These are phyloP conservation scores for Boletus patriciae DNA, from an alignment of 768 basidiomycete genomes.

Conservation along the genomic window DNA sequence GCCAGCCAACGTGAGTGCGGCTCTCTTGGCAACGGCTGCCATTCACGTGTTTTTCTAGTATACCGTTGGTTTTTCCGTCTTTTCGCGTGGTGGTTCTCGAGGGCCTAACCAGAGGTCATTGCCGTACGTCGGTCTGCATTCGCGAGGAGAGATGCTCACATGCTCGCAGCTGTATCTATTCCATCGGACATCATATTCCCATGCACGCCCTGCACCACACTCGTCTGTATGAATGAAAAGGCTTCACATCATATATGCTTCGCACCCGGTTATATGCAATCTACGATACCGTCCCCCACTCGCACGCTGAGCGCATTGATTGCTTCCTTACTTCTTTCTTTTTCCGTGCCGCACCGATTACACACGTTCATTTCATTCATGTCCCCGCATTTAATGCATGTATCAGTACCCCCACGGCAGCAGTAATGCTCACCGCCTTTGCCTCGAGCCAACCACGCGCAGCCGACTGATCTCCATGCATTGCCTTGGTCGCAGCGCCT, in stretches of 20 bases:
- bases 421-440: slow-evolving; percentile 1
- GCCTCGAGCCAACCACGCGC: slow-evolving; percentile 1
- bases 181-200: slow-evolving; percentile 16
- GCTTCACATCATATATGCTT: slow-evolving; percentile 9
- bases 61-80: slow-evolving; percentile 24
- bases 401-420: slow-evolving; percentile 10
- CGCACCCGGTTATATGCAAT: slow-evolving; percentile 15
- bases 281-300: slow-evolving; percentile 12
- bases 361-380: slow-evolving; percentile 18
- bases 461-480: background rate
- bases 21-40: background rate
- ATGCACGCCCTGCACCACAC: slow-evolving; percentile 23
- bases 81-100: slow-evolving; percentile 24
- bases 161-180: slow-evolving; percentile 21
- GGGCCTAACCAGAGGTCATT: slow-evolving; percentile 21
- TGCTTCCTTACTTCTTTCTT: background rate
- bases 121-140: slow-evolving; percentile 6
- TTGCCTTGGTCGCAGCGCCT: background rate
- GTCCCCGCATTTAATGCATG: slow-evolving; percentile 17
- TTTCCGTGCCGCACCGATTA: background rate
- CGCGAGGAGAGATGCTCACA: slow-evolving; percentile 4
- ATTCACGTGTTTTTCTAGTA: slow-evolving; percentile 16
- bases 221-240: slow-evolving; percentile 18
- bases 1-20: slow-evolving; percentile 26
- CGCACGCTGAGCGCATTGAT: slow-evolving; percentile 1